phyloP scores from a whole-genome alignment of 2,329 filamentous ascomycete species.

The Curvularia spicifera region DNA sequence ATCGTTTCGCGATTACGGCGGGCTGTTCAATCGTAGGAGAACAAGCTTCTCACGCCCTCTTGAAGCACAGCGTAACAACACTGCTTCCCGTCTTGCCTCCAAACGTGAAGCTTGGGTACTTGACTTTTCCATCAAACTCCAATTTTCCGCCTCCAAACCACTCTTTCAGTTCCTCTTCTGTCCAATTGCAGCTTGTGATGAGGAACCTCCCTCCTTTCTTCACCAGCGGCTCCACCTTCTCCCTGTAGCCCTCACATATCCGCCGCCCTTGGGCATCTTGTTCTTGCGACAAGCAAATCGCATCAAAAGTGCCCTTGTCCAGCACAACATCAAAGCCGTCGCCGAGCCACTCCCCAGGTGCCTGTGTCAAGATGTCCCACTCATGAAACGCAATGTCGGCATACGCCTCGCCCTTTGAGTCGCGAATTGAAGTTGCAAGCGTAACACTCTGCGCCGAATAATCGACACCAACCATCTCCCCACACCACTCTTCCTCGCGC shows the following conservation, averaged over 20 bases:
- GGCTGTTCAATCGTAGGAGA: slow-evolving; percentile 3
- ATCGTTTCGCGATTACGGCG: slow-evolving; percentile 58
- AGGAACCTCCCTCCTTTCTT: slow-evolving; percentile 75
- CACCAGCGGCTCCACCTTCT: slow-evolving; percentile 71
- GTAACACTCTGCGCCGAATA: slow-evolving; percentile 78
- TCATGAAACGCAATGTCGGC: slow-evolving; percentile 57
- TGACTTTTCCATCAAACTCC: slow-evolving; percentile 69
- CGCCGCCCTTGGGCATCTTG: slow-evolving; percentile 60
- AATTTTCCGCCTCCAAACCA: slow-evolving; percentile 75
- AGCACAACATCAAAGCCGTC: slow-evolving; percentile 85
- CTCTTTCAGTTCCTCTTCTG: slow-evolving; percentile 77
- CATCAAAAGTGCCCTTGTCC: slow-evolving; percentile 99
- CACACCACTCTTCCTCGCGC: slow-evolving; percentile 70
- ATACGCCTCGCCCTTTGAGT: slow-evolving; percentile 38
- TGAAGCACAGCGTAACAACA: slow-evolving; percentile 86
- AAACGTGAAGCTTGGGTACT: slow-evolving; percentile 88
- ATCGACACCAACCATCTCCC: slow-evolving; percentile 83
- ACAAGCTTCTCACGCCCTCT: slow-evolving; percentile 50
- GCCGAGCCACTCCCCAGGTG: slow-evolving; percentile 62
- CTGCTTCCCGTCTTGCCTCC: slow-evolving; percentile 87
- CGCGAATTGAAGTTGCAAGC: slow-evolving; percentile 70
- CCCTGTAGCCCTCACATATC: slow-evolving; percentile 76
- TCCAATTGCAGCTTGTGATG: slow-evolving; percentile 98
- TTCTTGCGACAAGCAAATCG: slow-evolving; percentile 76
- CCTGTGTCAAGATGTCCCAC: slow-evolving; percentile 58